Evolutionary conservation across 1,139 yeast genomes (phyloP), one percentile per base, ranked within the genome.

Genomic region (Lodderomyces metapsilosis): DNA sequence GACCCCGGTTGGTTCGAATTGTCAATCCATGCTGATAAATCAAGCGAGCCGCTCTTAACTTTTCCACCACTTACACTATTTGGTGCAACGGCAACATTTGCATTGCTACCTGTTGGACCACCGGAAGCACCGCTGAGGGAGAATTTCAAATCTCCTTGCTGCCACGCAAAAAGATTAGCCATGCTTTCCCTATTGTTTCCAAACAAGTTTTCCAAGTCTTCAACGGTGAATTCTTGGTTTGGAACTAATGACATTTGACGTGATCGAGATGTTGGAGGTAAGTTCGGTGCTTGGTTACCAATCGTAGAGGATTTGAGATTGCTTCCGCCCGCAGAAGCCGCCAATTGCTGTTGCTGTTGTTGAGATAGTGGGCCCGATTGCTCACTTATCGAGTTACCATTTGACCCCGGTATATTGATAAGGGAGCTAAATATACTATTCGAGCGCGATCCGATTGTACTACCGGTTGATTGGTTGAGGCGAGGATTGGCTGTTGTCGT

Each of bases 161-260:
- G 58, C 63, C 68, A 64, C n/a, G 63, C 61, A 12, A 68, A 49
- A 9, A 65, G 47, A 41, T 64, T 64, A 22, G 68, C 60, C 37
- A 65, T 47, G 44, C 73, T 68, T 42, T 76, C 81, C 45, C 74
- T 66, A 51, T 64, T 69, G 18, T 12, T 37, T 11, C 40, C 40
- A 38, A 72, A 51, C 31, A 68, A 66, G 34, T 57, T 65, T 44
- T 76, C 80, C 43, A 75, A 62, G 44, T 74, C 80, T 43, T 65
- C 71, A 10, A 62, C 42, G 3, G 66, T 51, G 13, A 65, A 56
- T 21, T 61, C 62, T 24, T 65, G 47, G 25, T 41, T 34, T 2
- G 47, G 47, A 12, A 39, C 30, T n/a, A 43, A 24, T 5, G 55
- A 50, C 39, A 47, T 34, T 44, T 52, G 56, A 18, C 54, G 50